Conservation (phyloP, 495 filamentous ascomycete species). For the Talaromyces wortmannii region DNA sequence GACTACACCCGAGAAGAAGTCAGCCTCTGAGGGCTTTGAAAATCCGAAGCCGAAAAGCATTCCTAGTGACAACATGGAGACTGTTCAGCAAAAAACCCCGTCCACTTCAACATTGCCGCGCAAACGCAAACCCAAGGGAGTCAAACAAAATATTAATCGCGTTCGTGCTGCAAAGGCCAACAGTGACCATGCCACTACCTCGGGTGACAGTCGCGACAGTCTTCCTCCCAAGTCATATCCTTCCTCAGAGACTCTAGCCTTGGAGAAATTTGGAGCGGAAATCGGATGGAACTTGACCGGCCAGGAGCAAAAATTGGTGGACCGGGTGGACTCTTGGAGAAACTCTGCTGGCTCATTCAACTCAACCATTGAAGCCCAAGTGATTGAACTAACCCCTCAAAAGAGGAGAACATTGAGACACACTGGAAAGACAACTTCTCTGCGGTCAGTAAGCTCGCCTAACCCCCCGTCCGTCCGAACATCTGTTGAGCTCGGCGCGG, state of each 20-base stretch:
- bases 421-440: slow-evolving; percentile 57
- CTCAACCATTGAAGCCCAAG: slow-evolving; percentile 67
- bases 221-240: neutral
- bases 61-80: neutral
- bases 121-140: slow-evolving; percentile 2
- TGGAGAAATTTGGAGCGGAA: slow-evolving; percentile 31
- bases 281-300: slow-evolving; percentile 37
- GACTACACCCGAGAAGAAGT: neutral
- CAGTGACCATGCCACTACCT: neutral
- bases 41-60: slow-evolving; percentile 9
- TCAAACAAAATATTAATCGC: neutral
- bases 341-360: slow-evolving; percentile 58
- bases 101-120: neutral
- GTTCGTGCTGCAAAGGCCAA: neutral
- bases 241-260: neutral
- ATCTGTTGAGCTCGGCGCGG: slow-evolving; percentile 32
- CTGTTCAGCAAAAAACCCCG: neutral
- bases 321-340: slow-evolving; percentile 32
- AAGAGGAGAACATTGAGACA: slow-evolving; percentile 53
- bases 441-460: slow-evolving; percentile 46
- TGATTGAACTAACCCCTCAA: slow-evolving; percentile 54
- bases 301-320: slow-evolving; percentile 9
- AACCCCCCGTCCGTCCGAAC: slow-evolving; percentile 33
- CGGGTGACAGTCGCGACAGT: too few relatives aligned
- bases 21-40: neutral